Evolutionary conservation across 2,329 filamentous ascomycete genomes (phyloP).

Genomic region (Arthrobotrys entomopaga): DNA sequence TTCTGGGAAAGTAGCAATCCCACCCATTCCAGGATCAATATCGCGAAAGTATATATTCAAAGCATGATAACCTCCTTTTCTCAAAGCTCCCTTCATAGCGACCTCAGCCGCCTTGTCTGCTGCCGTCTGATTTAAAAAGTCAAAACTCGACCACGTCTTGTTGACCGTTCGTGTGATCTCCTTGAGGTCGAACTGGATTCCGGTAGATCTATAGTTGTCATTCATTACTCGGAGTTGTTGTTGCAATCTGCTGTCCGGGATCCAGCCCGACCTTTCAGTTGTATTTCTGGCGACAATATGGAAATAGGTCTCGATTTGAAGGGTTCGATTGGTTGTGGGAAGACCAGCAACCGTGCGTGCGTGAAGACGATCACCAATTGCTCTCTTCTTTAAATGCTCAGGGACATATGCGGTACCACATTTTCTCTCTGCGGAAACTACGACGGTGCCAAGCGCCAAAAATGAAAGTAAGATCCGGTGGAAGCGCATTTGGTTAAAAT

Average conservation of each 20-base stretch:
- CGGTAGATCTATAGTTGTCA: constrained; percentile 63
- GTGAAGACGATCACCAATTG: not conserved
- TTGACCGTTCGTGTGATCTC: constrained; percentile 65
- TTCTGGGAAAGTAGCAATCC: constrained; percentile 46
- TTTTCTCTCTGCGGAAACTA: not conserved
- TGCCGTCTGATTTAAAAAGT: not conserved
- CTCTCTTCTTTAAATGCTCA: not conserved
- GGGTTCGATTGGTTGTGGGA: not conserved
- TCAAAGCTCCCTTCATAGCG: constrained; percentile 65
- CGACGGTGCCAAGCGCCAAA: not conserved
- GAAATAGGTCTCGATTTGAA: constrained; percentile 60
- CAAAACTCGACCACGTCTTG: constrained; percentile 63
- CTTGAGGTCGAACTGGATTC: constrained; percentile 65
- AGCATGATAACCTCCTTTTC: constrained; percentile 63
- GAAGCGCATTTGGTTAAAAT: not conserved
- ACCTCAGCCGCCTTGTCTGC: constrained; percentile 59
- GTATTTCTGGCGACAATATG: constrained; percentile 60
- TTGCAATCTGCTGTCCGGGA: constrained; percentile 48
- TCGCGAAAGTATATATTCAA: constrained; percentile 60
- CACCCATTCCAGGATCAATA: constrained; percentile 26
- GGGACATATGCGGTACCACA: not conserved
- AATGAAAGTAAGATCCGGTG: not conserved
- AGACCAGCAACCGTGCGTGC: not conserved
- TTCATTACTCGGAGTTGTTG: constrained; percentile 63
- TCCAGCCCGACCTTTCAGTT: constrained; percentile 57